Evolutionary conservation across 139 green algal species (phyloP).

Genomic region (Picochlorum sp.): DNA sequence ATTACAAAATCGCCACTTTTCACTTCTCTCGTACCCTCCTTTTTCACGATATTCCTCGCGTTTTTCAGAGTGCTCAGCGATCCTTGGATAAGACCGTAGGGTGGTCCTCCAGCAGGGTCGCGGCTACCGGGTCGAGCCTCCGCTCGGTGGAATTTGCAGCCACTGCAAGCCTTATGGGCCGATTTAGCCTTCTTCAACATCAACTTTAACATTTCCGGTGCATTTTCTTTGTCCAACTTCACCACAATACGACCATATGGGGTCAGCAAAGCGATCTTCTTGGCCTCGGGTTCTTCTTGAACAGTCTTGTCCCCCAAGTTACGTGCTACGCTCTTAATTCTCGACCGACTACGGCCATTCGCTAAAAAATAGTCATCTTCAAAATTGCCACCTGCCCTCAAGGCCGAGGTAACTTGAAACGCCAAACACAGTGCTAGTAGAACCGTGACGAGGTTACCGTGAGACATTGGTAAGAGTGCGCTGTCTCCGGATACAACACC

Average conservation of each 20-base stretch:
- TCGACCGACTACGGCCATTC: too few species aligned
- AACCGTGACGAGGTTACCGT: too few species aligned
- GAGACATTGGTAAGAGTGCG: too few species aligned
- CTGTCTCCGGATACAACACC: too few species aligned
- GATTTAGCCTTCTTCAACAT: neutral
- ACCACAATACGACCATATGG: conserved; percentile 3
- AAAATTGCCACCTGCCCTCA: too few species aligned
- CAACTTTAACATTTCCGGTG: neutral
- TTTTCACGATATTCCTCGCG: neutral
- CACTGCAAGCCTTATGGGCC: neutral
- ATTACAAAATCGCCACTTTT: conserved; percentile 26
- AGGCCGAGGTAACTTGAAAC: too few species aligned
- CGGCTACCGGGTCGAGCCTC: neutral
- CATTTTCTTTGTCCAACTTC: neutral
- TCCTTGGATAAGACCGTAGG: conserved; percentile 38
- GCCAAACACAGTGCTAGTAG: too few species aligned
- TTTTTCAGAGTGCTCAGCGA: conserved; percentile 17
- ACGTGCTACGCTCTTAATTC: too few species aligned
- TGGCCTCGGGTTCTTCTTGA: too few species aligned
- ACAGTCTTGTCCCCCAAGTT: too few species aligned
- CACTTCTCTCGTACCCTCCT: neutral
- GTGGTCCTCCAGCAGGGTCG: conserved; percentile 14
- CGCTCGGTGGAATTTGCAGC: conserved; percentile 4
- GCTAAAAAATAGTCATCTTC: too few species aligned
- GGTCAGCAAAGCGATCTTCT: neutral